Conservation (phyloP, 2,329 filamentous ascomycete genomes). For the Botrytis galanthina region DNA sequence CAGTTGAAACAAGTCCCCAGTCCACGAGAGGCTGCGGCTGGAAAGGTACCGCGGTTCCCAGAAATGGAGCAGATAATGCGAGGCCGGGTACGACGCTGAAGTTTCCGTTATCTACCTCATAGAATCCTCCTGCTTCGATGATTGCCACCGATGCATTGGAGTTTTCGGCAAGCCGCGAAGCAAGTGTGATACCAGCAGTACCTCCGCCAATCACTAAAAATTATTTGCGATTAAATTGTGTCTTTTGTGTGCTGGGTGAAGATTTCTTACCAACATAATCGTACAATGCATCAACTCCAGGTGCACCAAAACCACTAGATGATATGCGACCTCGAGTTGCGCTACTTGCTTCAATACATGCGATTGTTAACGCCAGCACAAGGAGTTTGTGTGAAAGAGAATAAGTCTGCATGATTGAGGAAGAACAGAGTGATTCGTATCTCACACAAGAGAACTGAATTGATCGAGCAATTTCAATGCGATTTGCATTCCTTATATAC, state of each 20-base stretch:
- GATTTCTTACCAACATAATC: constrained; percentile 1
- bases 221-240: too few species aligned
- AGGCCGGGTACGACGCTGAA: constrained; percentile 9
- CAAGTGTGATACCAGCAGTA: constrained; percentile 24
- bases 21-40: constrained; percentile 19
- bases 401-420: too few species aligned
- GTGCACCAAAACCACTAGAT: background rate
- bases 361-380: too few species aligned
- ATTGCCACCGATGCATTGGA: constrained; percentile 21
- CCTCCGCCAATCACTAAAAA: constrained; percentile 22
- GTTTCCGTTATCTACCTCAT: constrained; percentile 25
- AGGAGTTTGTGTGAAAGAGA: too few species aligned
- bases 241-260: too few species aligned
- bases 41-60: background rate
- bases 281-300: constrained; percentile 6
- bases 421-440: too few species aligned
- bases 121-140: constrained; percentile 27
- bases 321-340: background rate
- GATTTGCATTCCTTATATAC: too few species aligned
- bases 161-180: constrained; percentile 23
- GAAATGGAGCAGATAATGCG: too few species aligned
- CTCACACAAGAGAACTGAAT: too few species aligned
- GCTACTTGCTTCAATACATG: too few species aligned
- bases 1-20: constrained; percentile 22
- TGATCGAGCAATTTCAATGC: too few species aligned